Evolutionary conservation across 2,329 filamentous ascomycete species (phyloP).

Genomic region (Colletotrichum filicis): DNA sequence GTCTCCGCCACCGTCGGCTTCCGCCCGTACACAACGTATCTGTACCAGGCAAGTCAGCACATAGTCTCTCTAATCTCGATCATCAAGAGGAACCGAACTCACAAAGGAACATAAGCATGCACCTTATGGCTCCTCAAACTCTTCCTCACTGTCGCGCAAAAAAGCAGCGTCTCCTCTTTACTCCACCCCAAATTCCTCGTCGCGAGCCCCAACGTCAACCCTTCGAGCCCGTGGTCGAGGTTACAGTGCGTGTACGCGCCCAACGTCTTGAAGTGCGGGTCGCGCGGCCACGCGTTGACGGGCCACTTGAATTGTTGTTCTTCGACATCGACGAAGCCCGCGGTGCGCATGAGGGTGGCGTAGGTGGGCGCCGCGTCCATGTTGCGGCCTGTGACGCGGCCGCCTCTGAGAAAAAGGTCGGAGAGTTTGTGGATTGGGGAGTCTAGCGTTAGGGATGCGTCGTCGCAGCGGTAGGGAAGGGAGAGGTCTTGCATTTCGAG

Average conservation of each 20-base stretch:
- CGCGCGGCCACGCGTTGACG: constrained; percentile 49
- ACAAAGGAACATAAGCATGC: constrained; percentile 41
- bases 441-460: constrained; percentile 43
- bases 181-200: constrained; percentile 50
- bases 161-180: constrained; percentile 42
- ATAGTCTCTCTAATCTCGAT: too few relatives aligned
- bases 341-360: constrained; percentile 40
- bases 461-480: constrained; percentile 44
- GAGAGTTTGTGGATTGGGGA: constrained; percentile 44
- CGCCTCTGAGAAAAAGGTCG: constrained; percentile 43
- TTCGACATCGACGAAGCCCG: constrained; percentile 48
- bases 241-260: constrained; percentile 46
- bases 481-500: constrained; percentile 45
- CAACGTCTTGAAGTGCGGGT: constrained; percentile 47
- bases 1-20: constrained; percentile 9
- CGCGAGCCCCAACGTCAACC: constrained; percentile 48
- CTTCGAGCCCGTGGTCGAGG: constrained; percentile 45
- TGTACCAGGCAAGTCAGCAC: neutral
- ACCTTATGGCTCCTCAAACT: constrained; percentile 39
- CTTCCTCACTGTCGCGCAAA: constrained; percentile 39
- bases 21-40: constrained; percentile 31
- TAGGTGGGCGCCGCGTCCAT: constrained; percentile 43
- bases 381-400: constrained; percentile 43
- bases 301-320: constrained; percentile 47
- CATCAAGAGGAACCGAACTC: neutral